A percentile compares a stretch with the other conserved stretches of the same genome.
phyloP scores from a whole-genome alignment of 129 eudicot species.

The Lactuca saligna region DNA sequence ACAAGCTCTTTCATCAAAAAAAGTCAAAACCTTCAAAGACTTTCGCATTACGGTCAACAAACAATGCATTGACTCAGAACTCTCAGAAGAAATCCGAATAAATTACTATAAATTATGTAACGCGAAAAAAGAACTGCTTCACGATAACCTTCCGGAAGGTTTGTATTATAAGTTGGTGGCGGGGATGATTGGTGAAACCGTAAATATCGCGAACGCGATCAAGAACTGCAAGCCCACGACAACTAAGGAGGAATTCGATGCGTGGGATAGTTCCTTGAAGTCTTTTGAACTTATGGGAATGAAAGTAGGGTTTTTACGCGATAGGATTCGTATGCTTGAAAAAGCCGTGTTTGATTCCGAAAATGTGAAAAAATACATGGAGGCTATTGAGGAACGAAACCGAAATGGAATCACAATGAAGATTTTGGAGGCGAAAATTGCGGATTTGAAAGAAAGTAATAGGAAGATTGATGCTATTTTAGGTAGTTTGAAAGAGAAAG shows the following conservation, averaged over 20 bases:
- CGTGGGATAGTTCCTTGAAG: conserved; percentile 65
- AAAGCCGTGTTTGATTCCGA: conserved; percentile 45
- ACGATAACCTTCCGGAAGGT: conserved; percentile 49
- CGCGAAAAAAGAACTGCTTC: conserved; percentile 50
- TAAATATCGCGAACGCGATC: conserved; percentile 54
- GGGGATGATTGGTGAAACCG: conserved; percentile 63
- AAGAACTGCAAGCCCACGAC: conserved; percentile 50
- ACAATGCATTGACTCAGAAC: conserved; percentile 56
- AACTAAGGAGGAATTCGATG: conserved; percentile 48
- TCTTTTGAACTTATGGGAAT: conserved; percentile 72
- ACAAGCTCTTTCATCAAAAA: conserved; percentile 30
- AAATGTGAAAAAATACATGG: conserved; percentile 40
- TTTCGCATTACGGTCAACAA: conserved; percentile 56
- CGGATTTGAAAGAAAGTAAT: conserved; percentile 41
- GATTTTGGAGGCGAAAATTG: conserved; percentile 48
- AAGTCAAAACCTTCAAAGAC: conserved; percentile 51
- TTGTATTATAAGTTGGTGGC: conserved; percentile 50
- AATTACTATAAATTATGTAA: conserved; percentile 59
- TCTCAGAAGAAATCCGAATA: conserved; percentile 46
- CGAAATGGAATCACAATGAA: conserved; percentile 34
- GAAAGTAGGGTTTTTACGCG: conserved; percentile 64
- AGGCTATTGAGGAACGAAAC: conserved; percentile 38
- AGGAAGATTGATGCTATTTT: conserved; percentile 37
- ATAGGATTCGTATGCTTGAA: conserved; percentile 40
- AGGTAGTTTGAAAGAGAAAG: conserved; percentile 40